A percentile compares a stretch with the other conserved stretches of the same genome.
phyloP scores from a whole-genome alignment of 2,329 filamentous ascomycete genomes.

The Plenodomus lindquistii region DNA sequence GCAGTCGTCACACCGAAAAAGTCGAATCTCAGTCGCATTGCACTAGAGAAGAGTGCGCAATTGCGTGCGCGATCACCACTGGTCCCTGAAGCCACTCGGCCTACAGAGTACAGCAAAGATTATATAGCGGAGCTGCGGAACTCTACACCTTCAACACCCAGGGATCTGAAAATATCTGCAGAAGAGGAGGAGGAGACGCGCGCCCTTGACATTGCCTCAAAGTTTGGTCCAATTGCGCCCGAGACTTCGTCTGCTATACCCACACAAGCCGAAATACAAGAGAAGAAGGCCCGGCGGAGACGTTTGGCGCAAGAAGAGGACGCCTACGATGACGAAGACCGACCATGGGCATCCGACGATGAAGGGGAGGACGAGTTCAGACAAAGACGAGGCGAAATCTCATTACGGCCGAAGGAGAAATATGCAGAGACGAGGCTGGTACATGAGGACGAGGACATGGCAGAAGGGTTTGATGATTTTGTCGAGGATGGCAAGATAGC shows the following conservation, averaged over 20 bases:
- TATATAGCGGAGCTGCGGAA: constrained; percentile 83
- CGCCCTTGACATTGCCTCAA: constrained; percentile 52
- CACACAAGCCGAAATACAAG: constrained; percentile 80
- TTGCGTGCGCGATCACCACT: constrained; percentile 58
- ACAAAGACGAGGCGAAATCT: constrained; percentile 47
- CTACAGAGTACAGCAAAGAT: constrained; percentile 76
- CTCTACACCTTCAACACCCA: constrained; percentile 82
- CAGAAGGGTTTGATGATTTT: constrained; percentile 91
- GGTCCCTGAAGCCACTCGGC: constrained; percentile 56
- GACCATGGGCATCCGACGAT: constrained; percentile 47
- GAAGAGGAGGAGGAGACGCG: constrained; percentile 51
- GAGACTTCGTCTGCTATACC: constrained; percentile 62
- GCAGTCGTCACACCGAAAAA: constrained; percentile 66
- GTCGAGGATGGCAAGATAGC: constrained; percentile 82
- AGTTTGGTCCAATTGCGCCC: constrained; percentile 59
- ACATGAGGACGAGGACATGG: constrained; percentile 86
- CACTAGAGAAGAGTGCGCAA: constrained; percentile 68
- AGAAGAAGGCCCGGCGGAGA: constrained; percentile 88
- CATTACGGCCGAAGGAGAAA: constrained; percentile 62
- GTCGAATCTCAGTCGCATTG: constrained; percentile 64
- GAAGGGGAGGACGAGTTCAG: constrained; percentile 46
- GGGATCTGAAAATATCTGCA: constrained; percentile 54
- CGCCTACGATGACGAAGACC: constrained; percentile 55
- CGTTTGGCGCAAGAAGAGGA: constrained; percentile 74
- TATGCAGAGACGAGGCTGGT: constrained; percentile 72